Evolutionary conservation across 768 basidiomycete genomes (phyloP).

Genomic region (Strobilomyces echinocephalus): DNA sequence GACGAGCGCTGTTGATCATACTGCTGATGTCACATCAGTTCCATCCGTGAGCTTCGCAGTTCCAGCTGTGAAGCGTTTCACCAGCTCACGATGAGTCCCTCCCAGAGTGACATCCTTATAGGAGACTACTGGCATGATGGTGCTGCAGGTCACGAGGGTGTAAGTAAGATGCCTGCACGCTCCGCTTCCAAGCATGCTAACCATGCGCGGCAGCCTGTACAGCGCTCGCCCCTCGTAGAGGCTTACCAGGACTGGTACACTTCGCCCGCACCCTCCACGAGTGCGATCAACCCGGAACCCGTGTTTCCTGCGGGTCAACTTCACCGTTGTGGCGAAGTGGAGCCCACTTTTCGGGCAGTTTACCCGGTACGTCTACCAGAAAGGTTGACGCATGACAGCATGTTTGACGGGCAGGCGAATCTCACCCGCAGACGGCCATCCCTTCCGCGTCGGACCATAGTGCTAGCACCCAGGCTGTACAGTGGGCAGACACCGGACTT

Average conservation of each 20-base stretch:
- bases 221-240: neutral
- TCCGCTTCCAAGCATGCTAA: neutral
- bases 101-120: no score
- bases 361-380: neutral
- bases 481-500: neutral
- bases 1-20: no score
- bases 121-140: no score
- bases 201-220: neutral
- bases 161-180: neutral
- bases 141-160: neutral
- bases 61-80: no score
- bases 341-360: neutral
- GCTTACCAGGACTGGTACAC: neutral
- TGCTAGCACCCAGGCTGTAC: neutral
- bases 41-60: no score
- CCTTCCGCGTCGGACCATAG: neutral
- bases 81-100: no score
- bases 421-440: neutral
- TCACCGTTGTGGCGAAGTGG: neutral
- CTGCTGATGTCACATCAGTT: no score
- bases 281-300: no score
- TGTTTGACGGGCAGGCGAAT: neutral
- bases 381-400: neutral
- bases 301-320: no score
- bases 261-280: neutral